Evolutionary conservation across 2,329 filamentous ascomycete species (phyloP).

Genomic region (Claviceps maximensis): DNA sequence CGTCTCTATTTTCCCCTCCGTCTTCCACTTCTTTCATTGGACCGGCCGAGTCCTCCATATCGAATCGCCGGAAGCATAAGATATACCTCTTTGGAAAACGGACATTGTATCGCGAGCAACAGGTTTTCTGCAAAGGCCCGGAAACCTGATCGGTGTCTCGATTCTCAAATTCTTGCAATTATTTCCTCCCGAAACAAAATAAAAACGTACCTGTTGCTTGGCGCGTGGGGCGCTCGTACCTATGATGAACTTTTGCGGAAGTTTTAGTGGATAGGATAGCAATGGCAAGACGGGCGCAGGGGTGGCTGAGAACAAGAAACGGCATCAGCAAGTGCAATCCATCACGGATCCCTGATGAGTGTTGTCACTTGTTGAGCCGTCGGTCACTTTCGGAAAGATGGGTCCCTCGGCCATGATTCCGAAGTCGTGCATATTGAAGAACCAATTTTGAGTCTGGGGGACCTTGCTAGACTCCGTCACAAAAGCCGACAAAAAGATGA

Average conservation of each 20-base stretch:
- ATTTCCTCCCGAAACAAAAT: neutral
- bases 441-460: neutral
- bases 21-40: neutral
- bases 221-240: neutral
- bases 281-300: neutral
- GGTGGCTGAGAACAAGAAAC: neutral
- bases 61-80: neutral
- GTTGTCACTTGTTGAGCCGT: neutral
- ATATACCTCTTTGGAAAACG: neutral
- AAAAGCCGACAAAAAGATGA: neutral
- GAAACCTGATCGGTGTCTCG: neutral
- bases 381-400: neutral
- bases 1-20: neutral
- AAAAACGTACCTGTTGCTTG: neutral
- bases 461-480: neutral
- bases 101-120: neutral
- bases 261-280: neutral
- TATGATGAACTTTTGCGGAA: neutral
- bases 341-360: neutral
- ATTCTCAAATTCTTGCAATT: neutral
- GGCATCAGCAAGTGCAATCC: neutral
- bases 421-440: neutral
- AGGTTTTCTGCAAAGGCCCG: neutral
- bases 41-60: neutral
- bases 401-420: neutral